Base-by-base conservation (phyloP, 1,284 basidiomycete species). In the Ustilago loliicola region DNA sequence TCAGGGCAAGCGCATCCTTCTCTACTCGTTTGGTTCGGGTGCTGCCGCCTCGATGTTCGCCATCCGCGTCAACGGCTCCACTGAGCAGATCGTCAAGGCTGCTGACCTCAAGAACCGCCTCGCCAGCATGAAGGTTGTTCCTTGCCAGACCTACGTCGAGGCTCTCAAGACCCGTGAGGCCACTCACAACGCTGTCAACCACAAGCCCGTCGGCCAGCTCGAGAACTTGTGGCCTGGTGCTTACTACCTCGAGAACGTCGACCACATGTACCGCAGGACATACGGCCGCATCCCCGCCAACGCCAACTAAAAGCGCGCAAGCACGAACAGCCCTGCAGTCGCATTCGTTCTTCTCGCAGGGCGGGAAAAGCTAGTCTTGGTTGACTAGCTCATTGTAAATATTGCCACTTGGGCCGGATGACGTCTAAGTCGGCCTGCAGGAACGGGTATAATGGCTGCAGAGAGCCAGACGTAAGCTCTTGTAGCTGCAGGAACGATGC, bases 21-120 rank as follows among this genome's bases (percentile, higher is more conserved):
- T 98, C 90, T 99, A 95, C 89, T 94, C 94, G 54, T 98, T 96
- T 87, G 96, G 96, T 60, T 93, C 91, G 57, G 96, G 96, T 67
- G 93, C 94, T 76, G 96, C 96, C 38, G 92, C 93, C 42, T 93
- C 91, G 67, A 96, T 98, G 92, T 99, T 92, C 89, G 91, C 91
- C 25, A 88, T 96, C 73, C 91, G 91, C 72, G 91, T 97, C 83
- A 92, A 91, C 88, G 95, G 94, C 74, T 93, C 94, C 81, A 94
- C 93, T 27, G 88, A 90, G 58, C 90, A 92, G 87, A 94, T 99
- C 76, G 89, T 89, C 80, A 88, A 91, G 86, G 93, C 93, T 88
- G 88, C 97, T 87, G 90, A 95, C 85, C 90, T 98, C 77, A 87
- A 92, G 72, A 89, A 91, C 82, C 90, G 95, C 57, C 88, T 99